Conservation (phyloP, 495 filamentous ascomycete species). For the Pyrenula massariospora region DNA sequence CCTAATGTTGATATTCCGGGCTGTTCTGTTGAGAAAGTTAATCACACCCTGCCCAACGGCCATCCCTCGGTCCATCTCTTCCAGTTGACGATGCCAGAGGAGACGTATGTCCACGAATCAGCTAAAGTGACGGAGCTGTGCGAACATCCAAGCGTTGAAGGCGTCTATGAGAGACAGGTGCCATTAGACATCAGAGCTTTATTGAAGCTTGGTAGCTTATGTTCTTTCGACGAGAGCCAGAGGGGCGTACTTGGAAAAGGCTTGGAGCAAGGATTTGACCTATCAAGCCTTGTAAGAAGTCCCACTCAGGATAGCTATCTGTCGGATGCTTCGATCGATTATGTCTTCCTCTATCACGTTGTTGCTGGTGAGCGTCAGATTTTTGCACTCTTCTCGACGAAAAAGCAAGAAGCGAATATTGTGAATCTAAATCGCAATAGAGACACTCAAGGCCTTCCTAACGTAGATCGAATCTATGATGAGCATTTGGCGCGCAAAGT, state of each 20-base stretch:
- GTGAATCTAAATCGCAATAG: constrained; percentile 69
- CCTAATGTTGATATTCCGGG: constrained; percentile 83
- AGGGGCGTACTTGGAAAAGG: constrained; percentile 86
- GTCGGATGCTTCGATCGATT: constrained; percentile 51
- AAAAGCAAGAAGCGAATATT: constrained; percentile 67
- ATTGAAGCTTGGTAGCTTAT: constrained; percentile 81
- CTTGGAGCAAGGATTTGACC: constrained; percentile 85
- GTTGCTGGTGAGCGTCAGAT: constrained; percentile 81
- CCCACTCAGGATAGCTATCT: constrained; percentile 62
- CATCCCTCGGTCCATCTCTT: constrained; percentile 90
- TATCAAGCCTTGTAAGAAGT: constrained; percentile 59
- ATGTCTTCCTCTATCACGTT: constrained; percentile 87
- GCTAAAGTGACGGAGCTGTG: constrained; percentile 73
- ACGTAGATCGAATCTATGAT: constrained; percentile 81
- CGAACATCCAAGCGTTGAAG: constrained; percentile 89
- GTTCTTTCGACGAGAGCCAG: constrained; percentile 87
- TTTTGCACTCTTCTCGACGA: constrained; percentile 85
- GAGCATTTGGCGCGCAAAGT: constrained; percentile 55
- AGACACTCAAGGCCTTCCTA: constrained; percentile 75
- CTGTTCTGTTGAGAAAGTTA: constrained; percentile 82
- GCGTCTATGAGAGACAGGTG: constrained; percentile 89
- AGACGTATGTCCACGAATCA: constrained; percentile 70
- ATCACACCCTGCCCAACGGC: constrained; percentile 85
- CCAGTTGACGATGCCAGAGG: constrained; percentile 81
- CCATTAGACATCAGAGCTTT: constrained; percentile 75